Evolutionary conservation across 768 basidiomycete species (phyloP), one percentile per base, ranked within the genome.

Genomic region (Atractiella rhizophila): DNA sequence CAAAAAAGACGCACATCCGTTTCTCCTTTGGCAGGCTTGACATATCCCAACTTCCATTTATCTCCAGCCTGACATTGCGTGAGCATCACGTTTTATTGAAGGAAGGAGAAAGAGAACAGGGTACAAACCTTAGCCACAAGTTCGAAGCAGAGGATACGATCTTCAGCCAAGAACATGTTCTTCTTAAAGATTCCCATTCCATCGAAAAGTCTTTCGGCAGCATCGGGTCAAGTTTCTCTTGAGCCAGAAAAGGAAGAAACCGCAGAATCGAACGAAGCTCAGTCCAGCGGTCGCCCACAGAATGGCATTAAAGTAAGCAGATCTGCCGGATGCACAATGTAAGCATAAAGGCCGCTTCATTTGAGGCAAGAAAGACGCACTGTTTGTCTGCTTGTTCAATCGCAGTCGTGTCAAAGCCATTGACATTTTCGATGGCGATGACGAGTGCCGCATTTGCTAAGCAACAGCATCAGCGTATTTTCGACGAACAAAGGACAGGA

Each of bases 81-180:
- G 12, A 40, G 16, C 15, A 26, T 2, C 7, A 21, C 37, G 24
- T 16, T 20, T 7, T 15, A 9, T 38, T 24, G 10, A 9, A 15
- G n/a, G n/a, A 28, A 25, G 19, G 35, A 33, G 5, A 47, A 37
- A 36, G 43, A 42, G 41, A 41, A 47, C 16, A 37, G 29, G 28
- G 37, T 37, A 18, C 46, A 41, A 21, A 68, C 72, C 60, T 94
- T 96, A 11, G 86, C 83, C 19, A 86, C 85, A 39, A 96, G 66
- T 57, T 96, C 86, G 60, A 94, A 96, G 61, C 86, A 94, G 25
- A 96, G 67, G 48, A 94, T 94, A 65, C 86, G 80, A n/a, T n/a
- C 83, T 62, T 86, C 83, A 42, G 82, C 82, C 54, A 78, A 59
- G 63, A 51, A 53, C 52, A 54, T 54, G 47, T 51, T 52, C 48